Evolutionary conservation across 2,329 filamentous ascomycete species (phyloP).

Genomic region (Trichoderma arundinaceum): DNA sequence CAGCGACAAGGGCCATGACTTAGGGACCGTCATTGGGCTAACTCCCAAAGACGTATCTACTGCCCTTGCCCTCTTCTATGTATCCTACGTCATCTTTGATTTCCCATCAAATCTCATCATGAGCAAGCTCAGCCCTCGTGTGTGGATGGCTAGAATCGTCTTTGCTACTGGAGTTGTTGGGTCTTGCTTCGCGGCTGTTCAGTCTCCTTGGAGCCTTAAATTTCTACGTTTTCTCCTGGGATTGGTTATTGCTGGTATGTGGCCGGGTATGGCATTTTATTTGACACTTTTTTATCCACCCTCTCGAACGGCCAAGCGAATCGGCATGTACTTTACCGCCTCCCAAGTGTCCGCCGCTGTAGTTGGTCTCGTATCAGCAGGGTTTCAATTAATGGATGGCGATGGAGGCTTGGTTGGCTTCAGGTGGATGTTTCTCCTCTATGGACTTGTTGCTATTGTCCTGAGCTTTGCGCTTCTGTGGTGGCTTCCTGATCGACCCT

Average conservation of each 20-base stretch:
- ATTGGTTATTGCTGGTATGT: slow-evolving; percentile 89
- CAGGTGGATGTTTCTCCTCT: slow-evolving; percentile 92
- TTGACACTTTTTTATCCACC: slow-evolving; percentile 91
- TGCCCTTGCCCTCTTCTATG: slow-evolving; percentile 86
- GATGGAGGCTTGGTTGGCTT: slow-evolving; percentile 77
- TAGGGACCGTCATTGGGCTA: slow-evolving; percentile 72
- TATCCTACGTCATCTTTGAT: slow-evolving; percentile 89
- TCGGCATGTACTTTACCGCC: slow-evolving; percentile 88
- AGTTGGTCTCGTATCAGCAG: slow-evolving; percentile 86
- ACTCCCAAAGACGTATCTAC: slow-evolving; percentile 80
- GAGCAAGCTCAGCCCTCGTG: slow-evolving; percentile 80
- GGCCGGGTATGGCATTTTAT: slow-evolving; percentile 94
- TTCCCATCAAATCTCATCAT: slow-evolving; percentile 87
- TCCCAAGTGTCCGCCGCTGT: slow-evolving; percentile 88
- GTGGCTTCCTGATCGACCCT: slow-evolving; percentile 88
- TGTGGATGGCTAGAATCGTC: slow-evolving; percentile 93
- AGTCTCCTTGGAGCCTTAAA: slow-evolving; percentile 84
- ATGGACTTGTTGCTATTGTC: slow-evolving; percentile 75
- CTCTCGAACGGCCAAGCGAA: slow-evolving; percentile 82
- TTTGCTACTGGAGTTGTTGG: slow-evolving; percentile 86
- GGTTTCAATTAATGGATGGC: slow-evolving; percentile 91
- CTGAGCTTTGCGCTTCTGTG: slow-evolving; percentile 77
- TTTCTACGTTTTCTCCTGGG: slow-evolving; percentile 85
- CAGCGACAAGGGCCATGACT: slow-evolving; percentile 68
- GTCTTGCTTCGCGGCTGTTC: slow-evolving; percentile 80